Evolutionary conservation across 2,329 filamentous ascomycete genomes (phyloP).

Genomic region (Arthrobotrys entomopaga): DNA sequence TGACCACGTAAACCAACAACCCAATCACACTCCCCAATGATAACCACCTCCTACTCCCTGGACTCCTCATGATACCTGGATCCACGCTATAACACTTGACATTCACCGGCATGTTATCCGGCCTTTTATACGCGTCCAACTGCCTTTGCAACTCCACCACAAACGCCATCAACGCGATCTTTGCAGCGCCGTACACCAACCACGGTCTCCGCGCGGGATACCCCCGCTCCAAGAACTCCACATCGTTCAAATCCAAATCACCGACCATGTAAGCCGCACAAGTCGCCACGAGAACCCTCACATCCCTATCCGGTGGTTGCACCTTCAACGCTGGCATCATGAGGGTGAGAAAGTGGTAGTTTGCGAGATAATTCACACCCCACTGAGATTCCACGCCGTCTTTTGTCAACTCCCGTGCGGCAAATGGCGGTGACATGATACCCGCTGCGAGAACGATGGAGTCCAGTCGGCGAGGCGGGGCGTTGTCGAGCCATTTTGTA

Average conservation of each 20-base stretch:
- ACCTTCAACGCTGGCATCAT: constrained; percentile 88
- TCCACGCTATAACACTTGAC: constrained; percentile 86
- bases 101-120: constrained; percentile 83
- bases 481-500: constrained; percentile 97
- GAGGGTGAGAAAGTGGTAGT: constrained; percentile 93
- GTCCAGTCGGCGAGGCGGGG: constrained; percentile 86
- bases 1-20: constrained; percentile 77
- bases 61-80: constrained; percentile 84
- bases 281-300: constrained; percentile 84
- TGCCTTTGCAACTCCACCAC: constrained; percentile 92
- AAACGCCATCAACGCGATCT: constrained; percentile 84
- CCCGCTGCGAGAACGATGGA: constrained; percentile 90
- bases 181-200: constrained; percentile 58
- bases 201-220: constrained; percentile 66
- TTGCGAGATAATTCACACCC: constrained; percentile 94
- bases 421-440: constrained; percentile 76
- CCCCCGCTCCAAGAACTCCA: constrained; percentile 62
- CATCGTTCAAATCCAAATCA: constrained; percentile 65
- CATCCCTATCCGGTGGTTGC: constrained; percentile 92
- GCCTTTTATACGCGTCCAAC: constrained; percentile 81
- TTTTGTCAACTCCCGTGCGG: constrained; percentile 70
- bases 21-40: constrained; percentile 85
- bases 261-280: constrained; percentile 89
- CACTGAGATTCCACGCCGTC: constrained; percentile 90
- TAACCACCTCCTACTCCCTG: constrained; percentile 86